Conservation (phyloP, 495 filamentous ascomycete genomes). For the Aspergillus steynii region DNA sequence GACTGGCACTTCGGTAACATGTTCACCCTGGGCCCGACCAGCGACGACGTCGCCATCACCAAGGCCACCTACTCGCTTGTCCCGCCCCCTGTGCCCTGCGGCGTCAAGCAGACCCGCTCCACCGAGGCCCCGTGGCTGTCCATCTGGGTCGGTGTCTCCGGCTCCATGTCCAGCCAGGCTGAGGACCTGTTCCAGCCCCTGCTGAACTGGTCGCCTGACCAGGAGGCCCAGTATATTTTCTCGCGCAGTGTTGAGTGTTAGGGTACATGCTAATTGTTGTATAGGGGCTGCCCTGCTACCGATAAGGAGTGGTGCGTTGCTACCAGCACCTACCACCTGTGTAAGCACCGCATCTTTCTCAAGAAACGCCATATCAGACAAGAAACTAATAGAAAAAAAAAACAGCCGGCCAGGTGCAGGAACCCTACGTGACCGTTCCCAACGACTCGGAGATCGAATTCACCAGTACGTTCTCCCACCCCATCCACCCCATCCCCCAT, state of each 20-base stretch:
- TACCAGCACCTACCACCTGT: conserved; percentile 14
- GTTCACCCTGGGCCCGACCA: conserved; percentile 14
- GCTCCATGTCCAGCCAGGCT: conserved; percentile 2
- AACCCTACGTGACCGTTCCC: conserved; percentile 23
- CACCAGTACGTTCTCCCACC: conserved; percentile 14
- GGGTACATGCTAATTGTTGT: neutral
- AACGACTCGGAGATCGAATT: conserved; percentile 17
- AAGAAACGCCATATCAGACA: neutral
- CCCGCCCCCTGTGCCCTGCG: conserved; percentile 12
- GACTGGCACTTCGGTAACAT: conserved; percentile 17
- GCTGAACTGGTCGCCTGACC: conserved; percentile 19
- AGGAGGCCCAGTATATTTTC: conserved; percentile 13
- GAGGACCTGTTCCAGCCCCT: conserved; percentile 17
- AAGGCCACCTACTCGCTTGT: conserved; percentile 17
- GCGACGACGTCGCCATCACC: conserved; percentile 14
- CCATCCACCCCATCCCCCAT: neutral
- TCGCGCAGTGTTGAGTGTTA: too few relatives aligned
- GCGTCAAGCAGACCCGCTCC: neutral
- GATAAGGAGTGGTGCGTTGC: conserved; percentile 18
- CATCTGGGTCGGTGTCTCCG: conserved; percentile 13
- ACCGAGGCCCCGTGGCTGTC: conserved; percentile 15
- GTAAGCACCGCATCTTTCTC: conserved; percentile 1
- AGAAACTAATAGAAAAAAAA: neutral
- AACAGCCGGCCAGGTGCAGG: conserved; percentile 20
- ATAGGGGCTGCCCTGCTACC: conserved; percentile 12